These are phyloP conservation scores for Podila epigama DNA, from an alignment of 192 early-diverging fungal genomes.

Conservation along the genomic window DNA sequence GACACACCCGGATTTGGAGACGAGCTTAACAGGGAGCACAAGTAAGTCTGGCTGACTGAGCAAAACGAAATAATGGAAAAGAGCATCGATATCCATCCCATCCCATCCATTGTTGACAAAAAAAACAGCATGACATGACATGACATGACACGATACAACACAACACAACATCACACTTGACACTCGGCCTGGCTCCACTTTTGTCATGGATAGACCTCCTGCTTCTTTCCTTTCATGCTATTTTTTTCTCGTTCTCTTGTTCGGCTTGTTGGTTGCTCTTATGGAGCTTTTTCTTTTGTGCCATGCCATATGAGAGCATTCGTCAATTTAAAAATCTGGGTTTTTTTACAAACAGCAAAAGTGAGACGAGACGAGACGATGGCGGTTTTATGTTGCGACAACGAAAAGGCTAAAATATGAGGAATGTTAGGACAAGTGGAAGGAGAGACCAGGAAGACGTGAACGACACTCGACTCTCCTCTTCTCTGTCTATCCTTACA, in stretches of 20 bases:
- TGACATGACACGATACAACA: background rate
- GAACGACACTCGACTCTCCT: no score
- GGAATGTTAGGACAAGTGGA: no score
- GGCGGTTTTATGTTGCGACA: background rate
- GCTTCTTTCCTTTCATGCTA: conserved; percentile 31
- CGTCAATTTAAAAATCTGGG: conserved; percentile 1
- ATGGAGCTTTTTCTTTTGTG: no score
- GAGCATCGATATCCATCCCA: no score
- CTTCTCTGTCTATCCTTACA: background rate
- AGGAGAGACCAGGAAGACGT: no score
- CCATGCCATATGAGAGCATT: conserved; percentile 35
- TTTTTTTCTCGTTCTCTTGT: background rate
- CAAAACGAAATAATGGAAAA: background rate
- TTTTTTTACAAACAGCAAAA: background rate
- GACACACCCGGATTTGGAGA: conserved; percentile 92
- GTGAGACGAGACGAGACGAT: background rate
- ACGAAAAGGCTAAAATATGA: no score
- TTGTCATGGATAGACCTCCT: conserved; percentile 58
- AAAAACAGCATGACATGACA: background rate
- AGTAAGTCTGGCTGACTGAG: conserved; percentile 61
- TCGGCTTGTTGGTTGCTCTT: background rate
- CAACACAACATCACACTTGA: background rate
- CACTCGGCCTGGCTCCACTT: background rate
- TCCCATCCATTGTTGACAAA: no score
- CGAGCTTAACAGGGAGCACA: conserved; percentile 80